Evolutionary conservation across 257 asterid species (phyloP), one percentile per base, ranked within the genome.

Genomic region (Forsythia suspensa): DNA sequence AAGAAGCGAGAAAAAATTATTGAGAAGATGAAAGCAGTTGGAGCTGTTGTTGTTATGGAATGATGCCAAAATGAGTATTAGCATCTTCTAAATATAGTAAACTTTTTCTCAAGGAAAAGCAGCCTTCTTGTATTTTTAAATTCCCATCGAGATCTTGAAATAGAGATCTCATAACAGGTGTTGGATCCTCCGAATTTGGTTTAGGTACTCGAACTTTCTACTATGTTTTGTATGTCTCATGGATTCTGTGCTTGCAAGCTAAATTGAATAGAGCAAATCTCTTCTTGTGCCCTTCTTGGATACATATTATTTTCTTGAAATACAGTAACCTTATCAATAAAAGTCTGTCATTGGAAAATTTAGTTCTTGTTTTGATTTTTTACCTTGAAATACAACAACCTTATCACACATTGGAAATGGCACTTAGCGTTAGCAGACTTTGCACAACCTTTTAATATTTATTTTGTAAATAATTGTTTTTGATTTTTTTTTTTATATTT

Each of bases 1-100:
- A 87, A 71, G 88, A 85, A 81, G 91, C 78, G n/a, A 5, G 87
- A 87, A 73, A 83, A 85, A 77, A 87, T 84, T 41, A 78, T 87
- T 16, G 88, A 87, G 77, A 87, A 85, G 81, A 71, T 87, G 88
- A 85, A 85, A 78, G 81, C 86, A 38, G 71, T 84, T 67, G 90
- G 88, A 24, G 90, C 87, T 8, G 81, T 76, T 51, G 90, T 82
- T 63, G 84, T 82, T 6, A 39, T 84, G 90, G 88, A 87, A 67
- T 87, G 79, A 86, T 11, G 40, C 29, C n/a, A 21, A 63, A 29
- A 24, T 63, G 4, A 63, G 40, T 63, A 29, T 3, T 63, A 9
- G 8, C 18, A 1, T 24, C 12, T 20, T 59, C 8, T 63, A 63
- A 63, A 24, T 63, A 39, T 59, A 20, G 67, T 29, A 24, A 29